Percentiles rank a stretch among this genome's conserved stretches.
These are phyloP conservation scores for Ensete ventricosum DNA, from an alignment of 176 grass and related monocot genomes.

Conservation along the genomic window DNA sequence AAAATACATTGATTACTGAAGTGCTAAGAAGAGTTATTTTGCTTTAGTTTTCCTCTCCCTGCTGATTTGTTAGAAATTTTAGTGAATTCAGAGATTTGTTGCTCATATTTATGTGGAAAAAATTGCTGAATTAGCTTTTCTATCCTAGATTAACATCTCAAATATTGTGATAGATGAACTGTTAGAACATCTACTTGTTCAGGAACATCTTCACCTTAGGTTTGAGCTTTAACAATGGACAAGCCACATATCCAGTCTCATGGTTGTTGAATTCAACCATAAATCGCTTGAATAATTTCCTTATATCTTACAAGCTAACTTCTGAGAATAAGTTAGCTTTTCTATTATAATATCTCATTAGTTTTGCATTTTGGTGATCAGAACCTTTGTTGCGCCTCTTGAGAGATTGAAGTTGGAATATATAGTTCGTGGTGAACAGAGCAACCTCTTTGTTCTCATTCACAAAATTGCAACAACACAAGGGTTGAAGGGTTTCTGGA, in stretches of 20 bases:
- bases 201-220: neutral
- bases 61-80: neutral
- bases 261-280: neutral
- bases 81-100: neutral
- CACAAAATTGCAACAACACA: constrained; percentile 70
- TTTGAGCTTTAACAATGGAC: neutral
- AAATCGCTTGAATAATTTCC: neutral
- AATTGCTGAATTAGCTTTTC: neutral
- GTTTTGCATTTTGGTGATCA: constrained; percentile 17
- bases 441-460: constrained; percentile 71
- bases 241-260: neutral
- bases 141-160: neutral
- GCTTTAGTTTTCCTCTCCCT: neutral
- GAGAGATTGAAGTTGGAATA: constrained; percentile 98
- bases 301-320: neutral
- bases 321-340: neutral
- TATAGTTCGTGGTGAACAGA: constrained; percentile 88
- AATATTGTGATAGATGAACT: neutral
- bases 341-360: neutral
- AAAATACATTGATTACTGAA: too few relatives aligned
- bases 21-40: too few relatives aligned
- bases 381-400: constrained; percentile 95
- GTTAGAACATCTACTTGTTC: neutral
- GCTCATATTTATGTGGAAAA: neutral
- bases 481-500: constrained; percentile 92